phyloP scores from a whole-genome alignment of 2,329 filamentous ascomycete species.

The Davidsoniella eucalypti region DNA sequence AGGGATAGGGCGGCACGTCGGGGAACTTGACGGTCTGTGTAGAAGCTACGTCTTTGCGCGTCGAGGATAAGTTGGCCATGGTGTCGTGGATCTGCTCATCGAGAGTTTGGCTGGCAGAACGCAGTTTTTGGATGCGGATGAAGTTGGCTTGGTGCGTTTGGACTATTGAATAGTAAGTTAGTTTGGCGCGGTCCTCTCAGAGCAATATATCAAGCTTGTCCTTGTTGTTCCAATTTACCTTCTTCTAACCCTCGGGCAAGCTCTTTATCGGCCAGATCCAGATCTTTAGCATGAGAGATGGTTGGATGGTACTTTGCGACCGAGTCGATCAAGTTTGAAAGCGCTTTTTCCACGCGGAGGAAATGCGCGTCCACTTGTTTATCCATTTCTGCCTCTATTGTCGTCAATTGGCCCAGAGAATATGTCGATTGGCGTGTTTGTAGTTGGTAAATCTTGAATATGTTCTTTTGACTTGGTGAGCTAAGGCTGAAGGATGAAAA shows the following conservation, averaged over 20 bases:
- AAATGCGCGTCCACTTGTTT: conserved; percentile 44
- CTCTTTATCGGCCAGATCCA: conserved; percentile 53
- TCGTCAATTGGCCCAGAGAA: not conserved
- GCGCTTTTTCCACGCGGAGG: conserved; percentile 47
- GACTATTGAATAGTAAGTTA: conserved; percentile 28
- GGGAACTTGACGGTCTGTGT: conserved; percentile 42
- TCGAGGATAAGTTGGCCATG: conserved; percentile 50
- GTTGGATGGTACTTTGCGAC: conserved; percentile 72
- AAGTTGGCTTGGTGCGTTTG: conserved; percentile 62
- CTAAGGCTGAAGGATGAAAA: not conserved
- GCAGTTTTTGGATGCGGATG: conserved; percentile 50
- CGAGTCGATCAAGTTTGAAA: conserved; percentile 58
- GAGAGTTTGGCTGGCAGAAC: conserved; percentile 44
- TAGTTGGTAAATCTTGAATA: not conserved
- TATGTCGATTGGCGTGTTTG: not conserved
- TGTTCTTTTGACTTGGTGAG: not conserved
- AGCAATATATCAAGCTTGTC: not conserved
- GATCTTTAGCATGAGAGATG: conserved; percentile 46
- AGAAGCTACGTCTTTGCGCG: conserved; percentile 55
- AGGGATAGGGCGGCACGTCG: conserved; percentile 31
- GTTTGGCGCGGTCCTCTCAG: not conserved
- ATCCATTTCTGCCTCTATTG: conserved; percentile 33
- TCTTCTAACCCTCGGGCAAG: conserved; percentile 49
- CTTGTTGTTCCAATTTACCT: conserved; percentile 24
- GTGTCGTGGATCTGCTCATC: conserved; percentile 59